phyloP scores from a whole-genome alignment of 1,284 basidiomycete species.

The Papiliotrema flavescens region DNA sequence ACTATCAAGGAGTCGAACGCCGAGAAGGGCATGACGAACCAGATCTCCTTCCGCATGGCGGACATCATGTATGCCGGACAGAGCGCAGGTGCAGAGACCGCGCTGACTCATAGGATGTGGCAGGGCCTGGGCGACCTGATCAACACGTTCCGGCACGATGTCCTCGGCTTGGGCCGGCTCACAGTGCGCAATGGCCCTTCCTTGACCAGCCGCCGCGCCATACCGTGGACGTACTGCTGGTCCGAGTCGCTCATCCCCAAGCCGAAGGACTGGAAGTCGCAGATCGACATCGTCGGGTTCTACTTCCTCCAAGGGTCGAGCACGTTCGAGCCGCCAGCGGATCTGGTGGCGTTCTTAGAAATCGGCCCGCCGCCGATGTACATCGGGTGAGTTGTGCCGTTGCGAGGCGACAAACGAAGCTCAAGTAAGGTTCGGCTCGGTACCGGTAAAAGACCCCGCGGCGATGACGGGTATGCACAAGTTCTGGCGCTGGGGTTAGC shows the following conservation, averaged over 20 bases:
- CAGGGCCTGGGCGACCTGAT: constrained; percentile 57
- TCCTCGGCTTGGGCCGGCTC: constrained; percentile 54
- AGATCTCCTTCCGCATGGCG: constrained; percentile 57
- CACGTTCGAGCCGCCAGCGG: constrained; percentile 52
- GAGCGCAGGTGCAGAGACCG: no score
- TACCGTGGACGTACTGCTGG: constrained; percentile 68
- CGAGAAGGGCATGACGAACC: constrained; percentile 55
- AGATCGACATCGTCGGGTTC: constrained; percentile 61
- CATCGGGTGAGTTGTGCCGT: constrained; percentile 53
- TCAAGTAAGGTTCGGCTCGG: constrained; percentile 5
- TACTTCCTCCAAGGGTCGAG: constrained; percentile 56
- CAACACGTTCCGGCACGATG: constrained; percentile 56
- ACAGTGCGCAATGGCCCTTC: constrained; percentile 54
- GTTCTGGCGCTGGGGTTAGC: neutral
- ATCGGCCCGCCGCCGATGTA: constrained; percentile 58
- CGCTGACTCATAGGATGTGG: constrained; percentile 14
- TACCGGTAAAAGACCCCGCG: constrained; percentile 5
- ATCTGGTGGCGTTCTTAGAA: constrained; percentile 54
- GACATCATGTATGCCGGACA: constrained; percentile 53
- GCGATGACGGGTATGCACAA: constrained; percentile 2
- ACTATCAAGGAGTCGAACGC: constrained; percentile 56
- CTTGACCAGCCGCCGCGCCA: constrained; percentile 56
- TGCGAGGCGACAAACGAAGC: no score
- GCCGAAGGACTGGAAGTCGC: constrained; percentile 59
- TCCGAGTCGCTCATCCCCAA: constrained; percentile 60